These are phyloP conservation scores for Kwoniella pini DNA, from an alignment of 768 basidiomycete species.

Conservation along the genomic window DNA sequence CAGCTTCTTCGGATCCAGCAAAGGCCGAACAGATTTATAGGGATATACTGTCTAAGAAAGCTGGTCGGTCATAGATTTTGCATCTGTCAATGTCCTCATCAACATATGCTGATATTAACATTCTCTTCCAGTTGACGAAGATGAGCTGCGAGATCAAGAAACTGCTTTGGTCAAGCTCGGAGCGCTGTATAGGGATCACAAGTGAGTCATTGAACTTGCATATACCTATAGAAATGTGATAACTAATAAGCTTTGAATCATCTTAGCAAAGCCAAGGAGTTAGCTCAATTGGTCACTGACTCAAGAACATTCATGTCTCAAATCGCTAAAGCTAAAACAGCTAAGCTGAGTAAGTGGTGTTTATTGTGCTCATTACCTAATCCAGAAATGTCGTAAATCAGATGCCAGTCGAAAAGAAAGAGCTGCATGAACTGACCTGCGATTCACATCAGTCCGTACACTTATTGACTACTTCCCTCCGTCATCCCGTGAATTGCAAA, in stretches of 20 bases:
- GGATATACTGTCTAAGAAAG: constrained; percentile 62
- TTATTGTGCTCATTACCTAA: no score
- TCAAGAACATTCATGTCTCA: constrained; percentile 85
- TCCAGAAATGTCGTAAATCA: not conserved
- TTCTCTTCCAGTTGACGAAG: constrained; percentile 57
- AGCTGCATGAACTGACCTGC: not conserved
- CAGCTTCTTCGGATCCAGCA: constrained; percentile 59
- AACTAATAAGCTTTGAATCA: constrained; percentile 2
- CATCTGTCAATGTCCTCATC: no score
- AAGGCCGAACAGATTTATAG: constrained; percentile 75
- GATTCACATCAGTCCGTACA: constrained; percentile 69
- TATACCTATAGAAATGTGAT: not conserved
- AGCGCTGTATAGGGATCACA: constrained; percentile 79
- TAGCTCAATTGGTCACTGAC: constrained; percentile 81
- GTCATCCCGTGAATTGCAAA: constrained; percentile 71
- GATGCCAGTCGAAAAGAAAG: not conserved
- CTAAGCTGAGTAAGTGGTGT: constrained; percentile 75
- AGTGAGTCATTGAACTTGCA: constrained; percentile 58
- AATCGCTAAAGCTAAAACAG: constrained; percentile 96
- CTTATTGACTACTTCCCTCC: constrained; percentile 88
- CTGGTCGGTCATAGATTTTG: constrained; percentile 33
- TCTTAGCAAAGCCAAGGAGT: constrained; percentile 73
- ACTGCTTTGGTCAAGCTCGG: constrained; percentile 80
- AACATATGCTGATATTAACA: no score
- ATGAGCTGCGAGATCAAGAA: constrained; percentile 76